Percentiles rank a stretch among this genome's conserved stretches.
Evolutionary conservation across 352 stramenopile genomes (phyloP).

Genomic region (Phytopythium chamaehyphon): DNA sequence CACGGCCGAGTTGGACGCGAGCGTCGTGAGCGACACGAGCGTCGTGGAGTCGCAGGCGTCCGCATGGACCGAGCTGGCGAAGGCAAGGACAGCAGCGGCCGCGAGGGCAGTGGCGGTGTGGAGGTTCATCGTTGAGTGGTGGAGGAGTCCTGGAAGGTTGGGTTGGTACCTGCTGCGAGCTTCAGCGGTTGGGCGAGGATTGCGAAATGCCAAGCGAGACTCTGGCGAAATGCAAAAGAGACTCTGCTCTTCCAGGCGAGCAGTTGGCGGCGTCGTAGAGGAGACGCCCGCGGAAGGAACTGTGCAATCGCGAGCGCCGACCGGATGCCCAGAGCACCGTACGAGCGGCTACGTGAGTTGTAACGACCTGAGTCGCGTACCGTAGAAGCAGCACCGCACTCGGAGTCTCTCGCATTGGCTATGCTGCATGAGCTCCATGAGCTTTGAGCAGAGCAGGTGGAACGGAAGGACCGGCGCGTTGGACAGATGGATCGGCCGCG

Average conservation of each 20-base stretch:
- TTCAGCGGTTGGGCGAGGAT: slow-evolving; percentile 3
- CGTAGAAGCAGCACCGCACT: too few relatives aligned
- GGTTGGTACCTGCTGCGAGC: slow-evolving; percentile 1
- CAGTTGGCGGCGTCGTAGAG: too few relatives aligned
- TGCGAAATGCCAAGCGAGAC: slow-evolving; percentile 1
- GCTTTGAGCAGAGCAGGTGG: too few relatives aligned
- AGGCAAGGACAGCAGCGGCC: slow-evolving; percentile 7
- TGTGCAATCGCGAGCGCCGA: background rate
- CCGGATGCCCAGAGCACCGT: background rate
- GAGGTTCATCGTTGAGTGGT: slow-evolving; percentile 22
- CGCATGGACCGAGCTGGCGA: slow-evolving; percentile 14
- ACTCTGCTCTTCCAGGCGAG: background rate
- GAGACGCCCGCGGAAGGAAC: background rate
- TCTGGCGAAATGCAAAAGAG: background rate
- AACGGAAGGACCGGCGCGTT: background rate
- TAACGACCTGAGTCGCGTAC: too few relatives aligned
- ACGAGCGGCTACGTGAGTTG: too few relatives aligned
- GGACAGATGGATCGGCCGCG: slow-evolving; percentile 1
- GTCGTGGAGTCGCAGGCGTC: slow-evolving; percentile 17
- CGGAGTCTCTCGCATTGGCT: too few relatives aligned
- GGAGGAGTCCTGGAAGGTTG: too few relatives aligned
- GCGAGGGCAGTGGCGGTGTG: slow-evolving; percentile 13
- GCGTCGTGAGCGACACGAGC: slow-evolving; percentile 15
- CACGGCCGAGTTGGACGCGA: slow-evolving; percentile 11
- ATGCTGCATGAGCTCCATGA: background rate